These are phyloP conservation scores for Triticum aestivum DNA, from an alignment of 176 grass and related monocot genomes.

Conservation along the genomic window IWGSC_CS_RefSeq_v2.1 NC_057802.1:434984686-434985185, in stretches of 20 bases:
- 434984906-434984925: background rate
- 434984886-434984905: background rate
- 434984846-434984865: conserved; percentile 22
- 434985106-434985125: background rate
- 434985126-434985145: background rate
- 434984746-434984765: background rate
- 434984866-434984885: background rate
- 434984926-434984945: conserved; percentile 20
- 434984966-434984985: background rate
- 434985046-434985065: background rate
- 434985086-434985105: background rate
- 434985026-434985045: background rate
- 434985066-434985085: background rate
- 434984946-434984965: background rate
- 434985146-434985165: background rate
- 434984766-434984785: conserved; percentile 29
- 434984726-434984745: background rate
- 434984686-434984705: background rate
- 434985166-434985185: background rate
- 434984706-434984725: background rate
- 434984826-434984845: conserved; percentile 35
- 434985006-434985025: background rate
- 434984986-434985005: background rate
- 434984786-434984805: conserved; percentile 24
- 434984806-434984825: conserved; percentile 18